A percentile compares a stretch with the other conserved stretches of the same genome.
Conservation (phyloP, 306 rosid genomes). For the Hippophae tibetana region DNA sequence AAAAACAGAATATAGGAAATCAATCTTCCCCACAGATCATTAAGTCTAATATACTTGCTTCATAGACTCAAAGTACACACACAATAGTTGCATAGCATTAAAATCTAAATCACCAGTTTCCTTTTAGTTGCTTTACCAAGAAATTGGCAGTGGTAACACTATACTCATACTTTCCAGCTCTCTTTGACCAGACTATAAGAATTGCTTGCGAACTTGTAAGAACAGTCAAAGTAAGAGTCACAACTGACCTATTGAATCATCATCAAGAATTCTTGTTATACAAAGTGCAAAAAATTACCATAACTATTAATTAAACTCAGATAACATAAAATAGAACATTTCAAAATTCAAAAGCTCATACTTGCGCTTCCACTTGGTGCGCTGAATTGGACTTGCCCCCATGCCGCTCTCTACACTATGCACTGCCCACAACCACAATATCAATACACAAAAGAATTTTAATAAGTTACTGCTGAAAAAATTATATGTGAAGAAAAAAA, state of each 20-base stretch:
- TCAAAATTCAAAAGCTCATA: constrained; percentile 9
- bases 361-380: constrained; percentile 53
- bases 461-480: not conserved
- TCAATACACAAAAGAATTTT: not conserved
- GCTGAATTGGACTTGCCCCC: constrained; percentile 21
- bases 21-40: too few relatives aligned
- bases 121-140: constrained; percentile 32
- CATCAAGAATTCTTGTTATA: constrained; percentile 1
- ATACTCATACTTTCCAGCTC: constrained; percentile 92
- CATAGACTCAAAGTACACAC: too few relatives aligned
- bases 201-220: constrained; percentile 94
- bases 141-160: constrained; percentile 96
- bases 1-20: constrained; percentile 7
- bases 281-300: not conserved
- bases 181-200: constrained; percentile 89
- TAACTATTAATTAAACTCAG: not conserved
- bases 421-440: constrained; percentile 8
- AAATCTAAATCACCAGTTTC: too few relatives aligned
- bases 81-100: too few relatives aligned
- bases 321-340: not conserved
- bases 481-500: not conserved
- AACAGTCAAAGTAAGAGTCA: constrained; percentile 71
- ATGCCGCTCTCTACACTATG: constrained; percentile 19
- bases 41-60: too few relatives aligned
- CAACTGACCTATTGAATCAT: constrained; percentile 44